A percentile compares a stretch with the other conserved stretches of the same genome.
Conservation (phyloP, 495 filamentous ascomycete genomes). For the Pyrenula massariospora region DNA sequence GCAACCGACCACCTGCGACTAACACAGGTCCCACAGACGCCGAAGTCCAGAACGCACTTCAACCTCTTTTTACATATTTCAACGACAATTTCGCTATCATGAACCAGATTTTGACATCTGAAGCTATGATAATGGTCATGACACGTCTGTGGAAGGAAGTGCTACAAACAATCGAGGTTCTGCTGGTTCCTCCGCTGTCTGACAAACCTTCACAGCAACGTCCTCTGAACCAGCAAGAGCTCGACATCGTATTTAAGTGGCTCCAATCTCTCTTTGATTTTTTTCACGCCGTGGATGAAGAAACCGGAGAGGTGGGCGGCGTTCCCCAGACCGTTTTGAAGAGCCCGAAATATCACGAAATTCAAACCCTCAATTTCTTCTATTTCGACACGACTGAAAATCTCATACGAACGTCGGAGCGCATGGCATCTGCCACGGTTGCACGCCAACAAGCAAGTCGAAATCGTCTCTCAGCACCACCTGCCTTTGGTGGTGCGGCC, state of each 20-base stretch:
- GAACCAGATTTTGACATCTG: constrained; percentile 86
- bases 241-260: constrained; percentile 94
- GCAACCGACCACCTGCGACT: constrained; percentile 42
- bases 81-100: constrained; percentile 99
- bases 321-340: constrained; percentile 85
- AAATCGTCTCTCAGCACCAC: constrained; percentile 65
- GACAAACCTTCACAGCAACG: constrained; percentile 89
- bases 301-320: constrained; percentile 73
- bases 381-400: constrained; percentile 91
- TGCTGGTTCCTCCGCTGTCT: constrained; percentile 88
- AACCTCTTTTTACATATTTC: constrained; percentile 91
- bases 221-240: constrained; percentile 75
- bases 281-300: constrained; percentile 86
- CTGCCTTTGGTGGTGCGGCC: constrained; percentile 44
- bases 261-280: constrained; percentile 84
- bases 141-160: constrained; percentile 97
- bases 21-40: constrained; percentile 48
- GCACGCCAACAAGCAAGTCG: constrained; percentile 55
- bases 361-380: constrained; percentile 93
- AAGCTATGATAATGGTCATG: constrained; percentile 96
- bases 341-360: constrained; percentile 95
- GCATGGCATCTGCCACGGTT: constrained; percentile 86
- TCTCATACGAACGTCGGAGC: constrained; percentile 82
- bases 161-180: constrained; percentile 73
- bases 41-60: constrained; percentile 71